Evolutionary conservation across 2,329 filamentous ascomycete genomes (phyloP).

Genomic region (Fusarium brevicatenulatum): DNA sequence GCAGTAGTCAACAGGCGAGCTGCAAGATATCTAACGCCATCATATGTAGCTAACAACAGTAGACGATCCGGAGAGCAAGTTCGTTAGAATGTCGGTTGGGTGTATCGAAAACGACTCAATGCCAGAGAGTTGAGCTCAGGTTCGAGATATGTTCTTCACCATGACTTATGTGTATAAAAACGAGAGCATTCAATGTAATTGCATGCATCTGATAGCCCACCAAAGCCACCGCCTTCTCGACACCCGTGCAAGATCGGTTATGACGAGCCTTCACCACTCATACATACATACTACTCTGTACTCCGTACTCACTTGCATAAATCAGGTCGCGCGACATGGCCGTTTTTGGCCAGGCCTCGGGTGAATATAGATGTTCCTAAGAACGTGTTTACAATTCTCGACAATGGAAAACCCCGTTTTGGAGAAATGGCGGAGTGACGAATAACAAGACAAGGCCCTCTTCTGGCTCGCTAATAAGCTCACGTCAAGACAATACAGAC

Average conservation of each 20-base stretch:
- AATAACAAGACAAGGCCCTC: neutral
- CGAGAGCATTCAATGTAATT: neutral
- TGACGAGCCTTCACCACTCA: neutral
- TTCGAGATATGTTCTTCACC: neutral
- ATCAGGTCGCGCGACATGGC: conserved; percentile 11
- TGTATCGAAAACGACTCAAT: neutral
- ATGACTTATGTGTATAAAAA: neutral
- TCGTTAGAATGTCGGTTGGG: neutral
- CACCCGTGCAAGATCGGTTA: conserved; percentile 10
- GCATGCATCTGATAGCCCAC: neutral
- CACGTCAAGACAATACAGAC: conserved; percentile 5
- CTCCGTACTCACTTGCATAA: neutral
- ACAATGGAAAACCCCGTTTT: neutral
- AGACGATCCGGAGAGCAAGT: neutral
- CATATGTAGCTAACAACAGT: neutral
- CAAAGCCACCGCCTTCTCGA: neutral
- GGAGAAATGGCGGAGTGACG: neutral
- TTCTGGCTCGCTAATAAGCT: conserved; percentile 5
- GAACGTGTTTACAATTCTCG: neutral
- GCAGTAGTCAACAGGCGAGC: conserved; percentile 6
- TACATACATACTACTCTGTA: neutral
- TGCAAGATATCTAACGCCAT: neutral
- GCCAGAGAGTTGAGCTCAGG: neutral
- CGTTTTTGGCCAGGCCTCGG: conserved; percentile 5
- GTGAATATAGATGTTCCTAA: neutral